phyloP scores from a whole-genome alignment of 2,329 filamentous ascomycete species.

The Aspergillus arachidicola region DNA sequence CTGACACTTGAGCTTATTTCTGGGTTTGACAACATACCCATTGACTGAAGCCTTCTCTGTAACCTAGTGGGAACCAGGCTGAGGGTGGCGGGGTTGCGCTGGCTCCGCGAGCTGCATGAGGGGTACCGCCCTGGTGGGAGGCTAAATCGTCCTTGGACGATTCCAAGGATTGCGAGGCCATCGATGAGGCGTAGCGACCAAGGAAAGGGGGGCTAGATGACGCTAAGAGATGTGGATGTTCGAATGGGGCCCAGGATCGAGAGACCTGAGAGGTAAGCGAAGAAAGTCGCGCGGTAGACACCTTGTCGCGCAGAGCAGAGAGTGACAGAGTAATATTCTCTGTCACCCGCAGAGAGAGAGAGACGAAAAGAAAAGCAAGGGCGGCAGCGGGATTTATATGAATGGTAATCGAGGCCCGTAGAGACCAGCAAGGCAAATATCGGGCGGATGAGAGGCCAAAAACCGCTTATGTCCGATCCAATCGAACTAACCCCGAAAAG shows the following conservation, averaged over 20 bases:
- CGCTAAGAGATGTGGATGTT: slow-evolving; percentile 16
- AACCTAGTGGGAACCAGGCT: slow-evolving; percentile 78
- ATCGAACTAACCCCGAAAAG: neutral
- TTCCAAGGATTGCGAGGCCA: slow-evolving; percentile 41
- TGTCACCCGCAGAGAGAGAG: slow-evolving; percentile 25
- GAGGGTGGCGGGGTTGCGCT: slow-evolving; percentile 33
- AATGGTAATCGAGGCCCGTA: slow-evolving; percentile 9
- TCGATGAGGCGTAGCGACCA: slow-evolving; percentile 30
- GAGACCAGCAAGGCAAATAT: slow-evolving; percentile 12
- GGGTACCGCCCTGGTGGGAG: slow-evolving; percentile 23
- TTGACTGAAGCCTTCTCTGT: slow-evolving; percentile 88
- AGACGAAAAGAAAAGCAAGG: slow-evolving; percentile 1
- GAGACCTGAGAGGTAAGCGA: slow-evolving; percentile 25
- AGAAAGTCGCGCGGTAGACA: slow-evolving; percentile 30
- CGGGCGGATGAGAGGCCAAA: slow-evolving; percentile 19
- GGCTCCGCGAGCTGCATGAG: slow-evolving; percentile 37
- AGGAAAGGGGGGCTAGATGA: slow-evolving; percentile 17
- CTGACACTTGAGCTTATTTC: slow-evolving; percentile 10
- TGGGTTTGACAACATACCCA: slow-evolving; percentile 64
- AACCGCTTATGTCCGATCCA: slow-evolving; percentile 27
- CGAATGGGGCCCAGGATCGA: slow-evolving; percentile 28
- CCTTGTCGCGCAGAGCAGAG: slow-evolving; percentile 25
- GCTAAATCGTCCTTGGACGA: slow-evolving; percentile 31
- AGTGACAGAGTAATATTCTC: slow-evolving; percentile 25
- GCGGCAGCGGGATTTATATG: slow-evolving; percentile 4